Evolutionary conservation across 1,284 basidiomycete genomes (phyloP).

Genomic region (Cutaneotrichosporon mucoides): DNA sequence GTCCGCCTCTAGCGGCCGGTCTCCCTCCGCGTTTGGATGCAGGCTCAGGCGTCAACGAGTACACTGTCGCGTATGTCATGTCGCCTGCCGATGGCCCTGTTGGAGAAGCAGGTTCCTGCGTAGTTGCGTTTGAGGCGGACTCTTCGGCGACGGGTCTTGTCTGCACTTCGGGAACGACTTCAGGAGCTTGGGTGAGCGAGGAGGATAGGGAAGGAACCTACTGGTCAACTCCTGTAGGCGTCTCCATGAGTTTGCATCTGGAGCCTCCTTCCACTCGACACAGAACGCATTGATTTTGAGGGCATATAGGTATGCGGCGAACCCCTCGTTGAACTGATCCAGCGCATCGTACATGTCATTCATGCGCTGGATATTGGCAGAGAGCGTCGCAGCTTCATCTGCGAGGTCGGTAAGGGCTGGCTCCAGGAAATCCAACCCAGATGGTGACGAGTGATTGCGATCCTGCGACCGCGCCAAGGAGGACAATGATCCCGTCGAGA

Average conservation of each 20-base stretch:
- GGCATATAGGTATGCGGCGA: constrained; percentile 84
- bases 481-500: constrained; percentile 86
- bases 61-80: constrained; percentile 44
- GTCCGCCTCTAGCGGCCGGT: not conserved
- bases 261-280: constrained; percentile 70
- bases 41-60: constrained; percentile 18
- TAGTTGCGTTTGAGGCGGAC: not conserved
- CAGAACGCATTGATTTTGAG: constrained; percentile 94
- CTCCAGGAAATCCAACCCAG: constrained; percentile 79
- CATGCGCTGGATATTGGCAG: constrained; percentile 69
- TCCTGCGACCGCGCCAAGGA: constrained; percentile 69
- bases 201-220: not conserved
- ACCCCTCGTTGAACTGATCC: constrained; percentile 84
- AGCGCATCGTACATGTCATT: constrained; percentile 69
- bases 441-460: constrained; percentile 61
- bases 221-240: constrained; percentile 45
- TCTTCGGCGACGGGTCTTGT: no score
- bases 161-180: no score
- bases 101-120: not conserved
- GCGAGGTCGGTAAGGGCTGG: constrained; percentile 78
- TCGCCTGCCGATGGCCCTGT: constrained; percentile 21
- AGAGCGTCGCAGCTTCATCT: constrained; percentile 78
- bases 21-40: not conserved
- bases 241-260: constrained; percentile 51
- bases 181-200: no score